Conservation (phyloP, 768 basidiomycete species). For the Zangia roseola region DNA sequence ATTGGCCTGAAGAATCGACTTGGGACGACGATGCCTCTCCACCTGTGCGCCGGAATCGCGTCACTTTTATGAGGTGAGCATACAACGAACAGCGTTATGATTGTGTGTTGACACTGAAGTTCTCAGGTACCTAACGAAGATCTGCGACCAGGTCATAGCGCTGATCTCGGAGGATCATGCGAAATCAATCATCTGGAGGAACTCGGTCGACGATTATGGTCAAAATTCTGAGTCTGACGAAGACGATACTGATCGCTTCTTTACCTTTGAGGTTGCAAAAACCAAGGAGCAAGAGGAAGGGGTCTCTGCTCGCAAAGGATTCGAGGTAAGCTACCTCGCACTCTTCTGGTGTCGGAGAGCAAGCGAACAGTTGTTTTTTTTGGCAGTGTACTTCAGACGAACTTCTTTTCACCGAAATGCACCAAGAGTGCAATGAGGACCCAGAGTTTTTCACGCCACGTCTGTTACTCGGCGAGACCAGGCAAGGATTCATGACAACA, state of each 20-base stretch:
- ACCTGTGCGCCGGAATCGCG: slow-evolving; percentile 50
- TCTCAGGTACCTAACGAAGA: slow-evolving; percentile 57
- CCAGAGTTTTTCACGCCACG: slow-evolving; percentile 26
- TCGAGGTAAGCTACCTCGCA: slow-evolving; percentile 34
- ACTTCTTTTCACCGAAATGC: slow-evolving; percentile 14
- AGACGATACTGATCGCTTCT: slow-evolving; percentile 48
- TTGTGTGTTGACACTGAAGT: not conserved
- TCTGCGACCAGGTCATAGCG: slow-evolving; percentile 53
- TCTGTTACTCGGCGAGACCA: slow-evolving; percentile 40
- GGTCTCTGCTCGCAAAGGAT: slow-evolving; percentile 42
- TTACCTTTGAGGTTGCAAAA: slow-evolving; percentile 55
- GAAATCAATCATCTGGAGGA: slow-evolving; percentile 43
- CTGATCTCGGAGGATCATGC: slow-evolving; percentile 50
- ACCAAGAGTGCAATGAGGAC: slow-evolving; percentile 21
- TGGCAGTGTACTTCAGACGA: slow-evolving; percentile 20
- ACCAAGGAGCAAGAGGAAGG: slow-evolving; percentile 57
- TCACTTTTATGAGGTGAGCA: slow-evolving; percentile 58
- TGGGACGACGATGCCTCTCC: slow-evolving; percentile 53
- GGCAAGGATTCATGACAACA: slow-evolving; percentile 39
- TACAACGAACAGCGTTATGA: not conserved
- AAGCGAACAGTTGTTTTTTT: not conserved
- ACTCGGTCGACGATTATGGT: slow-evolving; percentile 30
- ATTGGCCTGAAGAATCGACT: slow-evolving; percentile 61
- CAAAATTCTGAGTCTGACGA: slow-evolving; percentile 28
- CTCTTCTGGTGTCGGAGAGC: not conserved